A percentile compares a stretch with the other conserved stretches of the same genome.
These are phyloP conservation scores for Metschnikowia anglica DNA, from an alignment of 805 yeast species.

Conservation along the genomic window DNA sequence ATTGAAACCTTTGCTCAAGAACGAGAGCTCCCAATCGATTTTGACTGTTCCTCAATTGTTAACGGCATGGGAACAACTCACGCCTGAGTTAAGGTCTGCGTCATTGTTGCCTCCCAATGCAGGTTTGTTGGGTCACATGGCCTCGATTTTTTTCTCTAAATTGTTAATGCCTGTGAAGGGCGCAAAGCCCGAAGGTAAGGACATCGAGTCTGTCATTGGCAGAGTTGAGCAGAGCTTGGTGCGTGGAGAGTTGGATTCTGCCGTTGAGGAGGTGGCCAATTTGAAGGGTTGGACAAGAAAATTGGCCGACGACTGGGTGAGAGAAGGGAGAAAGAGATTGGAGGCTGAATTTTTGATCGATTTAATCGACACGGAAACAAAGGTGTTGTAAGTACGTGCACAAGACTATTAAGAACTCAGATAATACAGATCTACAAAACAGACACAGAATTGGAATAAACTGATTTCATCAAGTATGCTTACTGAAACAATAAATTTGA, in stretches of 20 bases:
- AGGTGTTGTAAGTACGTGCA: slow-evolving; percentile 31
- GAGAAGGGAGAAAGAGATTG: slow-evolving; percentile 82
- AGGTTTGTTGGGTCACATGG: slow-evolving; percentile 87
- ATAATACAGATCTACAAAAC: no score
- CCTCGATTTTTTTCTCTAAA: slow-evolving; percentile 74
- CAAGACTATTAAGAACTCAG: no score
- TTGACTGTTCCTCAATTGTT: slow-evolving; percentile 75
- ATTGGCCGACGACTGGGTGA: slow-evolving; percentile 88
- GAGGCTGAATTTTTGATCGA: slow-evolving; percentile 82
- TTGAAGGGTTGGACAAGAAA: slow-evolving; percentile 92
- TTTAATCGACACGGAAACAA: slow-evolving; percentile 64
- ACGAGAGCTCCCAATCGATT: slow-evolving; percentile 50
- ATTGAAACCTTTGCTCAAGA: slow-evolving; percentile 35
- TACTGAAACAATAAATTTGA: no score
- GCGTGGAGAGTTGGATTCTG: slow-evolving; percentile 76
- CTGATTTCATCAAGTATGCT: no score
- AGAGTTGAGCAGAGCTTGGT: slow-evolving; percentile 75
- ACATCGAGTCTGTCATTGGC: slow-evolving; percentile 85
- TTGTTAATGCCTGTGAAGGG: slow-evolving; percentile 79
- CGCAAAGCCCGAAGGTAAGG: slow-evolving; percentile 67
- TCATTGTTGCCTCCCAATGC: slow-evolving; percentile 92
- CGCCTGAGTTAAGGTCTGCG: slow-evolving; percentile 84
- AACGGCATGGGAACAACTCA: slow-evolving; percentile 74
- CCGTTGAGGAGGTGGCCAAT: slow-evolving; percentile 88
- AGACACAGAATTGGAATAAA: no score